Base-by-base conservation (phyloP, 2,329 filamentous ascomycete species). In the Cadophora sp. region DNA sequence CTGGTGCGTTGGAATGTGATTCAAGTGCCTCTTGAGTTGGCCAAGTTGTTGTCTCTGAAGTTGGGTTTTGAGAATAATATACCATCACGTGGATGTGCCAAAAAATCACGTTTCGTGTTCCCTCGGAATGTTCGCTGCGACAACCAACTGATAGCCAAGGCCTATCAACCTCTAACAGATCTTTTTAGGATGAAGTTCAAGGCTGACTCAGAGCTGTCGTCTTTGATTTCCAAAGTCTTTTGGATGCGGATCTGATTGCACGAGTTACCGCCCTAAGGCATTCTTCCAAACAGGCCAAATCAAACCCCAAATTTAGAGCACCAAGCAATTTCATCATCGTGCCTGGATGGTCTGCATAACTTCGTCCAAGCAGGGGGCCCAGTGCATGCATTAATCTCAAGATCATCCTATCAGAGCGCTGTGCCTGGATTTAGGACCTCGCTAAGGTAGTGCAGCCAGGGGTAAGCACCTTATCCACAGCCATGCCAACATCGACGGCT, bases 391-490 rank as follows among this genome's bases (percentile, higher is more conserved):
- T 59, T 59, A 65, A 51, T 53, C 22, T 59, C 33, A 18, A 48
- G 55, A 27, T 6, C 36, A 48, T n/a, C 66, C 62, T 68, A 69
- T 69, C 7, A 64, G 22, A 66, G 48, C 18, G 59, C 65, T n/a
- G 69, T 71, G 55, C 67, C 69, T 71, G 66, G 41, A 59, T 65
- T 59, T 66, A 58, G 62, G 24, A 20, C 51, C 13, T 48, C 22
- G 51, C 18, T 70, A 65, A 6, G 27, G 27, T 6, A 30, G 27
- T 30, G 27, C 6, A 30, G 65, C 69, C 66, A 72, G 66, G 68
- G 67, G 65, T 48, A 64, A 64, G 47, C 36, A 56, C 43, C n/a
- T 51, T 62, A 62, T 62, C 30, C 27, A 50, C 30, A 41, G 18
- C 33, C 2, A 30, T 39, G 53, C n/a, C 30, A 66, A 39, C 60